Evolutionary conservation across 352 stramenopile species (phyloP), one percentile per base, ranked within the genome.

Genomic region (Plasmopara viticola): DNA sequence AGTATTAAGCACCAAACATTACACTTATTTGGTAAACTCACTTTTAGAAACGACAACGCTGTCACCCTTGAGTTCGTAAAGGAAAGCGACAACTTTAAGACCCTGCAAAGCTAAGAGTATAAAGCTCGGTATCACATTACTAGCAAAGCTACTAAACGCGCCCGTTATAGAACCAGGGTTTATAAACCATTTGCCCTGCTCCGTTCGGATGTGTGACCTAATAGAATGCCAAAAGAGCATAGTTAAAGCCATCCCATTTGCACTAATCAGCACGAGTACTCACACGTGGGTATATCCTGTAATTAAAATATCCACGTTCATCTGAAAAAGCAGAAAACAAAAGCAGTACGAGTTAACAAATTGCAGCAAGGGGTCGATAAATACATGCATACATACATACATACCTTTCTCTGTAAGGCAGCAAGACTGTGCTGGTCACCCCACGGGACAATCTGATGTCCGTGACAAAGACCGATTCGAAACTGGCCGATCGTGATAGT

Each of bases 81-180:
- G 81, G 68, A 98, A 99, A 38, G 90, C 96, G 3, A 98, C 94
- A 34, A 98, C 86, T 64, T 98, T 98, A 35, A 56, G 59, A 0
- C 91, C 95, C 62, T 99, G 95, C 44, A 99, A 83, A n/a, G 95
- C 96, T 67, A 99, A 89, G 50, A 99, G 83, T 64, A 99, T 96
- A 58, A 99, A 99, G 41, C 94, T 98, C 17, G 97, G 96, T 31
- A 79, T 82, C 9, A 96, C 74, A 34, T 93, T 71, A 54, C 66
- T 81, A 1, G 72, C 60, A 17, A 81, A 67, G 39, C 85, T 83
- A 25, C 81, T 95, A 68, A 97, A 98, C 1, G 96, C 95, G 38
- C 96, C 97, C 0, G 95, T 99, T 61, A 99, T 98, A 14, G 89
- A 97, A 25, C 94, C 90, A 31, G 97, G 97, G 67, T 99, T 99